Evolutionary conservation across 805 yeast genomes (phyloP), one percentile per base, ranked within the genome.

Genomic region (Starmerella asiatica): DNA sequence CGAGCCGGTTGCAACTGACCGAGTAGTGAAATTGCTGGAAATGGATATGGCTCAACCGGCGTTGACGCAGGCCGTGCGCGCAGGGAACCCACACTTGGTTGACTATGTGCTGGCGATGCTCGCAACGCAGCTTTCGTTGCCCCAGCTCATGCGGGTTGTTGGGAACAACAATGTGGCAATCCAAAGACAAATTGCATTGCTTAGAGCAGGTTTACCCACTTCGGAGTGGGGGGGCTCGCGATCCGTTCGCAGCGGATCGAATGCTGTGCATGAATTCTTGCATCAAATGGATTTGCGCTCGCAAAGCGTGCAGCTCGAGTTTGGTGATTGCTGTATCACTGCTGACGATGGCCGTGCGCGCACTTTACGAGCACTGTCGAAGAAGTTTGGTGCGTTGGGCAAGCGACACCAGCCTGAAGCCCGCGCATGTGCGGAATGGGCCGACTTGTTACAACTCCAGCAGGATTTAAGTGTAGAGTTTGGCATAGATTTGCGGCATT

Each of bases 21-120:
- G 79, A 46, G 70, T 84, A 1, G 70, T 75, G 9, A 63, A 78
- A 36, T 65, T 83, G 28, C 56, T 84, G 19, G 74, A 71, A 18
- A 76, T 82, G 67, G 84, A 80, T 33, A 85, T 82, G 50, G 65
- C 73, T 32, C 79, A 73, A 40, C 55, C 71, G 33, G 94, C 94
- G 0, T 56, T 85, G 29, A 56, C 68, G 32, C 80, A 78, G 49
- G 71, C 88, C 0, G 70, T 78, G 32, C 75, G 71, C 44, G 67
- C 73, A 28, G 69, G 73, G 15, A 71, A 75, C 49, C 68, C 68
- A 32, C 84, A 78, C 53, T 61, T 83, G 28, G 67, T 78, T 5
- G 59, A 68, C 34, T 68, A 70, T 39, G 74, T 79, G 0, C 54
- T 88, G 34, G 54, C 75, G 15, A 63, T 67, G 20, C 60, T 86